Conservation (phyloP, 169 alveolate genomes). For the Miamiensis avidus region DNA sequence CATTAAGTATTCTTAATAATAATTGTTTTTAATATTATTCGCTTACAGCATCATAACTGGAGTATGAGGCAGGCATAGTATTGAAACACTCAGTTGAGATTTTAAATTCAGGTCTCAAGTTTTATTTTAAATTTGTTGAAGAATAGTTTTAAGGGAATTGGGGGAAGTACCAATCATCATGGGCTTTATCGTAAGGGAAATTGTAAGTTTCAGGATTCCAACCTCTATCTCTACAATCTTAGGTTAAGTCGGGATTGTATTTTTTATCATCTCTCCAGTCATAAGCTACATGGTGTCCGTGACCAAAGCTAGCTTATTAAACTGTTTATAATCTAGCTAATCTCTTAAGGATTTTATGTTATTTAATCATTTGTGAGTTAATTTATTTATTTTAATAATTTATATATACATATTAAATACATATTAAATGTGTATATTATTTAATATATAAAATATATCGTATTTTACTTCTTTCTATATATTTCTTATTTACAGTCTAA, state of each 20-base stretch:
- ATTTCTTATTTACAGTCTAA: too few relatives aligned
- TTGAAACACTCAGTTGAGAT: background rate
- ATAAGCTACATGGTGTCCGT: conserved; percentile 27
- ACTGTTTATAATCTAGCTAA: background rate
- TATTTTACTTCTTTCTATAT: too few relatives aligned
- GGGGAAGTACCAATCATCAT: conserved; percentile 22
- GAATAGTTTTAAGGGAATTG: background rate
- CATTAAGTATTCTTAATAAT: too few relatives aligned
- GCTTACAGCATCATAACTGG: conserved; percentile 19
- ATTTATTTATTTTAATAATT: too few relatives aligned
- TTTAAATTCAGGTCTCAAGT: conserved; percentile 44
- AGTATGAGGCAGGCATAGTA: conserved; percentile 19
- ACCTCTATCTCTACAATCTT: conserved; percentile 39
- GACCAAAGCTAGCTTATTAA: conserved; percentile 10
- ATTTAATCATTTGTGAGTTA: too few relatives aligned
- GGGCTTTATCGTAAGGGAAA: conserved; percentile 37
- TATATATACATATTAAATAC: too few relatives aligned
- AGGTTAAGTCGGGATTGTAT: conserved; percentile 28
- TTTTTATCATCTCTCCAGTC: conserved; percentile 54
- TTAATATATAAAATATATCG: too few relatives aligned
- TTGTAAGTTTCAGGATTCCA: conserved; percentile 38
- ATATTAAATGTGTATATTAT: too few relatives aligned
- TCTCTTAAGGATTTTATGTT: too few relatives aligned
- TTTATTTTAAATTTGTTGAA: conserved; percentile 6
- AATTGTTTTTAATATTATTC: too few relatives aligned